These are phyloP conservation scores for Inga laurina DNA, from an alignment of 306 rosid genomes.

Conservation along the genomic window DNA sequence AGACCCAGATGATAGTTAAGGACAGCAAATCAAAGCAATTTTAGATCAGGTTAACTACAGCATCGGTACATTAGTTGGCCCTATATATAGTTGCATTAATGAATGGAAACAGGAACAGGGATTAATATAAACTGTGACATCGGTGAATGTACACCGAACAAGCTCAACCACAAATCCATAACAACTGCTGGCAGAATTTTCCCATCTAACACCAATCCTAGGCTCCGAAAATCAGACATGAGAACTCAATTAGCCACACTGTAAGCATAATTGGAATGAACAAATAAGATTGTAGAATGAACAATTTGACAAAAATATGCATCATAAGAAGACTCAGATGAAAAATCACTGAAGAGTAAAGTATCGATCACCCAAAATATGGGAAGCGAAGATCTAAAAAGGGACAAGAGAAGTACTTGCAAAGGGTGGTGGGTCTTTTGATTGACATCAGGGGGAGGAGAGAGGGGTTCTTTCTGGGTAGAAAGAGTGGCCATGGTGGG, in stretches of 20 bases:
- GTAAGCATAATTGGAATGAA: not conserved
- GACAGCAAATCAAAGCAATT: not conserved
- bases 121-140: not conserved
- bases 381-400: not conserved
- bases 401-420: slow-evolving; percentile 51
- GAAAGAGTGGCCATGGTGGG: slow-evolving; percentile 77
- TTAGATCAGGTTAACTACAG: not conserved
- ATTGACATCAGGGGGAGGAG: slow-evolving; percentile 36
- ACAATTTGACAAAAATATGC: not conserved
- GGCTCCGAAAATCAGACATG: not conserved
- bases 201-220: not conserved
- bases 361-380: not conserved
- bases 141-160: not conserved
- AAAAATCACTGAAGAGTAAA: not conserved
- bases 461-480: slow-evolving; percentile 37
- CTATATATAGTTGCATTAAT: not conserved
- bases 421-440: slow-evolving; percentile 45
- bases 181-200: not conserved
- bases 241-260: not conserved
- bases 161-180: not conserved
- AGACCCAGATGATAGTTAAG: not conserved
- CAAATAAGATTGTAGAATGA: not conserved
- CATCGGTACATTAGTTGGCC: not conserved
- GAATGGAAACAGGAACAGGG: not conserved
- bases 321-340: not conserved